Percentiles rank a stretch among this genome's conserved stretches.
These are phyloP conservation scores for Phytophthora hibernalis DNA, from an alignment of 352 stramenopile genomes.

Conservation along the genomic window DNA sequence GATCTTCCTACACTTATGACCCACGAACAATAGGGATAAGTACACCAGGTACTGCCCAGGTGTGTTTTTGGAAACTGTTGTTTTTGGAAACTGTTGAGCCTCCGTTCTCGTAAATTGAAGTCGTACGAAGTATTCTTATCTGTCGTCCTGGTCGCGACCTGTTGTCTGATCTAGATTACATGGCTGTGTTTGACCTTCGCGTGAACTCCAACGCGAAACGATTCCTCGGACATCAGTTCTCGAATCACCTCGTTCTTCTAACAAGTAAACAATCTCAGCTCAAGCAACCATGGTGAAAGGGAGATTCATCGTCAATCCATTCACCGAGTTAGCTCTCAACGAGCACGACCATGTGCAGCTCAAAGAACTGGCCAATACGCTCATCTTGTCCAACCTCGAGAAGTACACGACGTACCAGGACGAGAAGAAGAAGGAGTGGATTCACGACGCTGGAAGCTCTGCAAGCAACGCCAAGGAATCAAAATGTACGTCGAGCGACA, in stretches of 20 bases:
- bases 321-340: constrained; percentile 27
- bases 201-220: neutral
- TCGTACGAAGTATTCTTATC: constrained; percentile 13
- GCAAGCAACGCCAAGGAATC: constrained; percentile 49
- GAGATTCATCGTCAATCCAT: constrained; percentile 41
- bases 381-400: constrained; percentile 36
- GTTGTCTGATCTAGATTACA: constrained; percentile 8
- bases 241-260: constrained; percentile 5
- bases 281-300: constrained; percentile 31
- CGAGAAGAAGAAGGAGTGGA: constrained; percentile 37
- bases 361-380: constrained; percentile 29
- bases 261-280: neutral
- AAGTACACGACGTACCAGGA: constrained; percentile 33
- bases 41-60: neutral
- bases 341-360: constrained; percentile 32
- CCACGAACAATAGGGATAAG: neutral
- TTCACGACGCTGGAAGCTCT: constrained; percentile 42
- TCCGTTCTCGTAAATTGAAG: neutral
- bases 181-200: neutral
- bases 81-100: constrained; percentile 1
- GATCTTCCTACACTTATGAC: too few species aligned
- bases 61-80: too few species aligned
- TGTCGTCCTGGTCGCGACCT: neutral
- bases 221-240: constrained; percentile 10
- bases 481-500: constrained; percentile 40